Base-by-base conservation (phyloP, 1,284 basidiomycete genomes). In the Erythrobasidium hasegawianum region DNA sequence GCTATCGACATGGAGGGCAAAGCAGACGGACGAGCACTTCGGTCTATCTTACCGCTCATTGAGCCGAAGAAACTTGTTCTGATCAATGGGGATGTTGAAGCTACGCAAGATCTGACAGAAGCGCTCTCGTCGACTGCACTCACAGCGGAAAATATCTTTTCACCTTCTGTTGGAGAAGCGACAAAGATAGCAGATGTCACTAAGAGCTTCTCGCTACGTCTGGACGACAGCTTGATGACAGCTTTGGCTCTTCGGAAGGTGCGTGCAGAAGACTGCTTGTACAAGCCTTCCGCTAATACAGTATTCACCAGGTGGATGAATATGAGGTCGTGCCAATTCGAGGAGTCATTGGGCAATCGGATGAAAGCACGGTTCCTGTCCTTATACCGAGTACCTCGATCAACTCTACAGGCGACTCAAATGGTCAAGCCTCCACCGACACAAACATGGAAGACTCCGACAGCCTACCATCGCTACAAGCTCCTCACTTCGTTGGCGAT, bases 1-100 rank as follows among this genome's bases (percentile, higher is more conserved):
- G 97, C 89, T 72, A 85, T 98, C 60, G 96, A 98, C 75, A 86
- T 98, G 84, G 91, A 95, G 72, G 96, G 96, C 29, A 79, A 96
- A 64, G 94, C 93, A 75, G 96, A 99, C 74, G 94, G 95, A 1
- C 87, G 94, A 68, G 93, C 96, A 5, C 87, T 97, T 70, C 97
- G 97, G 78, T 95, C 90, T 0, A 94, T 99, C 69, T 86, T 98
- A 13, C 90, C 95, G 1, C 92, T 97, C 79, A 85, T 99, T 61
- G 93, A 96, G 75, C 96, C 96, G 26, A 84, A 96, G 18, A 94
- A 93, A 80, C 86, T 96, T 83, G 92, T 90, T 66, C 81, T 97
- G 40, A 88, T 97, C 9, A 87, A 92, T 72, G 90, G 90, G 1
- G 81, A 85, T 3, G 71, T 81, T 20, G 79, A 81, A 18, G 84